A percentile compares a stretch with the other conserved stretches of the same genome.
phyloP scores from a whole-genome alignment of 768 basidiomycete genomes.

The Auriculariales sp. region DNA sequence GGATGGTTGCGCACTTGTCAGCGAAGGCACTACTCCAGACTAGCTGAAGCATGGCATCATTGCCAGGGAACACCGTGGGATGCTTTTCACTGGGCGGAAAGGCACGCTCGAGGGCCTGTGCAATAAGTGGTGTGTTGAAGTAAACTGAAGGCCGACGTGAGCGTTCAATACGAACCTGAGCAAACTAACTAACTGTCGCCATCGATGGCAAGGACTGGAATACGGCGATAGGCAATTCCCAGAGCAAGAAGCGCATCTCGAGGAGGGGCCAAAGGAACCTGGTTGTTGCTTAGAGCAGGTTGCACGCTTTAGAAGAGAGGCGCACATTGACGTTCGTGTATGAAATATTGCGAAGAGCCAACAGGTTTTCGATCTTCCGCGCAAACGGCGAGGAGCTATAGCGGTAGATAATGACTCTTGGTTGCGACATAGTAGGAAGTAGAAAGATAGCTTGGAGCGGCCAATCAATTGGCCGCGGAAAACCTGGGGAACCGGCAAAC shows the following conservation, averaged over 20 bases:
- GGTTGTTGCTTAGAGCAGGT: neutral
- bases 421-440: no score
- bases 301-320: neutral
- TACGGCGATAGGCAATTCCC: slow-evolving; percentile 41
- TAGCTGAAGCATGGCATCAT: slow-evolving; percentile 32
- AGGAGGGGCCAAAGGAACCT: slow-evolving; percentile 38
- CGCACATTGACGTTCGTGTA: slow-evolving; percentile 1
- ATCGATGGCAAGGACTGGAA: slow-evolving; percentile 45
- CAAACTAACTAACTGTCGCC: slow-evolving; percentile 21
- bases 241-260: slow-evolving; percentile 40
- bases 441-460: no score
- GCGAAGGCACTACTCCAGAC: slow-evolving; percentile 31
- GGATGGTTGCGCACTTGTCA: slow-evolving; percentile 14
- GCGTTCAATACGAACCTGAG: neutral
- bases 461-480: no score
- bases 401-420: no score
- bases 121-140: slow-evolving; percentile 44
- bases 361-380: slow-evolving; percentile 35
- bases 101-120: slow-evolving; percentile 34
- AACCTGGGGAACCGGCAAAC: no score
- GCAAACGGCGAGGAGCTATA: slow-evolving; percentile 40
- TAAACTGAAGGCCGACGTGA: slow-evolving; percentile 18
- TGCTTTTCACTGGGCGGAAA: slow-evolving; percentile 36
- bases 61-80: slow-evolving; percentile 35
- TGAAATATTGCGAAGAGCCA: slow-evolving; percentile 33